Percentiles rank a stretch among this genome's conserved stretches.
phyloP scores from a whole-genome alignment of 2,329 filamentous ascomycete genomes.

The Aureobasidium sp. region DNA sequence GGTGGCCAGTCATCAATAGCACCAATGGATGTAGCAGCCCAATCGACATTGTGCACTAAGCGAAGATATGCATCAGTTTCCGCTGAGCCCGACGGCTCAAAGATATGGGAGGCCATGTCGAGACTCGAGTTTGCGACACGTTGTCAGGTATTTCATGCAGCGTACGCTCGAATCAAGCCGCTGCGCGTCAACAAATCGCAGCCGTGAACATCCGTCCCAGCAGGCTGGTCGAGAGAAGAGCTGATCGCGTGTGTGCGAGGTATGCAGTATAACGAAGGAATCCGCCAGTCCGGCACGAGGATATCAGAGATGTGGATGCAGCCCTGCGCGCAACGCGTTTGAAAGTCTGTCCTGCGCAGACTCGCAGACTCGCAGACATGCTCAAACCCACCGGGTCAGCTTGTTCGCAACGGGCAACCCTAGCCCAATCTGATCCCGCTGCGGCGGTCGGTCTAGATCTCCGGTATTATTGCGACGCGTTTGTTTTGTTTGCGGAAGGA shows the following conservation, averaged over 20 bases:
- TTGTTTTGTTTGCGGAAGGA: conserved; percentile 7
- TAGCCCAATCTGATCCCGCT: background rate
- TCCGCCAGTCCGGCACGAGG: background rate
- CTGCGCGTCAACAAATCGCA: background rate
- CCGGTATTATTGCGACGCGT: background rate
- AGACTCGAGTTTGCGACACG: background rate
- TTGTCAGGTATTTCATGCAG: background rate
- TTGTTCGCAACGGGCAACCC: background rate
- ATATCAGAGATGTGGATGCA: background rate
- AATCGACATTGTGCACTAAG: conserved; percentile 8
- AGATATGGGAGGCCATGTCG: background rate
- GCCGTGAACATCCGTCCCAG: background rate
- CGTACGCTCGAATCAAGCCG: background rate
- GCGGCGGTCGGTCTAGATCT: background rate
- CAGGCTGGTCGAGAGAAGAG: background rate
- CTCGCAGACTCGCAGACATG: background rate
- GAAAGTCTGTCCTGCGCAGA: background rate
- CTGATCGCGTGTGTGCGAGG: background rate
- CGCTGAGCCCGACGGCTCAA: background rate
- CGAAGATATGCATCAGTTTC: conserved; percentile 2
- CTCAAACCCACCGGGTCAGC: background rate
- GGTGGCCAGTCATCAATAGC: conserved; percentile 9
- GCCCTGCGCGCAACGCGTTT: background rate
- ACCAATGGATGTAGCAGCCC: conserved; percentile 13
- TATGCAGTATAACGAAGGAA: background rate